Conservation (phyloP, 306 rosid genomes). For the Gynostemma pentaphyllum region DNA sequence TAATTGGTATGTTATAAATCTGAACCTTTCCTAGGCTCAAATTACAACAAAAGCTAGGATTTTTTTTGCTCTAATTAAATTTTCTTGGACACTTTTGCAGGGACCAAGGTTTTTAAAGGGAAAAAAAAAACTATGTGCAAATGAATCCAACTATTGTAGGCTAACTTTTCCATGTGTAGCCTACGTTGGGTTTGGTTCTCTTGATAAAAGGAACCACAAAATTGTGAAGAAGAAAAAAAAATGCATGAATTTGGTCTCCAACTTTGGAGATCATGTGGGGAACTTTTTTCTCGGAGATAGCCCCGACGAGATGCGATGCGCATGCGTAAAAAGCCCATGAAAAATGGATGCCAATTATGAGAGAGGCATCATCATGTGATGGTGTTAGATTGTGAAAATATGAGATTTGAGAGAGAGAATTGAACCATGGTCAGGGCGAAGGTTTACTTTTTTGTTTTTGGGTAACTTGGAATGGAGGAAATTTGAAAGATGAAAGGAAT, state of each 20-base stretch:
- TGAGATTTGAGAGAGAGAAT: conserved; percentile 49
- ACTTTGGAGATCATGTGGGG: conserved; percentile 18
- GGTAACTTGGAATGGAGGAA: conserved; percentile 29
- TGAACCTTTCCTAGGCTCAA: conserved; percentile 42
- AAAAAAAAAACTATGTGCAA: neutral
- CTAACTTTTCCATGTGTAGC: neutral
- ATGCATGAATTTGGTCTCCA: conserved; percentile 75
- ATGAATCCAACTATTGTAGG: neutral
- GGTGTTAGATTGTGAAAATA: conserved; percentile 38
- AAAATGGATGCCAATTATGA: conserved; percentile 13
- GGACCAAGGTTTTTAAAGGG: neutral
- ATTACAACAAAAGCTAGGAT: neutral
- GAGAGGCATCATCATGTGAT: conserved; percentile 29
- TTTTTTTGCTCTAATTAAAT: too few species aligned
- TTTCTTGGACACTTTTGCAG: neutral
- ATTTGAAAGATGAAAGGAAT: conserved; percentile 12
- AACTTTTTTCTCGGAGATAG: neutral
- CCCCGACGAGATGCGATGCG: conserved; percentile 53
- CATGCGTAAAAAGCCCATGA: conserved; percentile 33
- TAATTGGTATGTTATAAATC: neutral
- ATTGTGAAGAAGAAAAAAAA: conserved; percentile 20
- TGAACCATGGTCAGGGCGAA: conserved; percentile 98
- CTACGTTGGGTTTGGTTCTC: neutral
- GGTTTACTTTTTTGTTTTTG: conserved; percentile 31
- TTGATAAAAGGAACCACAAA: conserved; percentile 11